A percentile compares a stretch with the other conserved stretches of the same genome.
Evolutionary conservation across 73 alveolate species (phyloP).

Genomic region (Uronychia setigera): DNA sequence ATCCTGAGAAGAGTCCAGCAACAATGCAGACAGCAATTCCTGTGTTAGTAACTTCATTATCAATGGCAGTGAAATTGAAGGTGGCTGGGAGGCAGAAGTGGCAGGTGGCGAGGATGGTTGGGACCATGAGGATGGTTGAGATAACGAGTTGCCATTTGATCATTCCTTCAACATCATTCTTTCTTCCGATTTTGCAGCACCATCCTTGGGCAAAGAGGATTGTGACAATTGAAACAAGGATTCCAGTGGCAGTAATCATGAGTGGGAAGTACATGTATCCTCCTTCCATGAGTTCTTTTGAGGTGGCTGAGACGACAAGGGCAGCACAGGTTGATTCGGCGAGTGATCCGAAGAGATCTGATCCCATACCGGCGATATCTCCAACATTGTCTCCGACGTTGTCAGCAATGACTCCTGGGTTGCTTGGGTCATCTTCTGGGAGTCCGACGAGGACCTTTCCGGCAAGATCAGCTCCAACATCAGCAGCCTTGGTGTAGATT

Average conservation of each 20-base stretch:
- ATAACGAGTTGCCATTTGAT: slow-evolving; percentile 54
- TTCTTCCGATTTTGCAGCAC: background rate
- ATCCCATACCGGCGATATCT: slow-evolving; percentile 95
- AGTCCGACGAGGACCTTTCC: slow-evolving; percentile 89
- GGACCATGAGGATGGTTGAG: slow-evolving; percentile 74
- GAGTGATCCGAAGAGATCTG: slow-evolving; percentile 94
- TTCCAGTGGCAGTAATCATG: slow-evolving; percentile 80
- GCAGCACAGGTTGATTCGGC: slow-evolving; percentile 97
- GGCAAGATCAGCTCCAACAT: slow-evolving; percentile 93
- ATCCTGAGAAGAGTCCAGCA: slow-evolving; percentile 85
- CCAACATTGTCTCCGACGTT: slow-evolving; percentile 97
- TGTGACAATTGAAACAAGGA: slow-evolving; percentile 72
- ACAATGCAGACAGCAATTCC: slow-evolving; percentile 61
- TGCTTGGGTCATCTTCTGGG: slow-evolving; percentile 89
- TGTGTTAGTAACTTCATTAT: slow-evolving; percentile 51
- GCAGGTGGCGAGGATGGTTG: slow-evolving; percentile 55
- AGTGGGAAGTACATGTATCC: slow-evolving; percentile 81
- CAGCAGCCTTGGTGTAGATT: slow-evolving; percentile 96
- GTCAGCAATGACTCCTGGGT: slow-evolving; percentile 97
- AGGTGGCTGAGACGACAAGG: slow-evolving; percentile 86
- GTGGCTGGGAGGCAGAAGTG: slow-evolving; percentile 56
- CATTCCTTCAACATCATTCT: slow-evolving; percentile 40
- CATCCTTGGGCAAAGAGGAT: slow-evolving; percentile 40
- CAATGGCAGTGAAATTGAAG: slow-evolving; percentile 56
- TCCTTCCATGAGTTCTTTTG: slow-evolving; percentile 57